These are phyloP conservation scores for Ogataea saltuana DNA, from an alignment of 805 yeast species.

Conservation along the genomic window DNA sequence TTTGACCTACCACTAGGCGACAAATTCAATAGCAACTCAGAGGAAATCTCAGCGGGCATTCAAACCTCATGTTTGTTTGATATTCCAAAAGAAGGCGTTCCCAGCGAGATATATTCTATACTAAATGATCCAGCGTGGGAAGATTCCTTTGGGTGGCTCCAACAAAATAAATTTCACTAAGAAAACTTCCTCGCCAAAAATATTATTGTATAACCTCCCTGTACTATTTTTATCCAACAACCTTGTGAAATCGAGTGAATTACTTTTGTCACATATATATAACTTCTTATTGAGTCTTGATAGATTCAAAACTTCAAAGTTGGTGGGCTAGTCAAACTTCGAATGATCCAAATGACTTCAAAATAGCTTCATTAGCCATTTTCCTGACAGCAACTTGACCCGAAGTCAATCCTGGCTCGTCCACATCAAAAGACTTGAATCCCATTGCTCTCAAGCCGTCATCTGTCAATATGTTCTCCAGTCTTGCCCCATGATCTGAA, in stretches of 20 bases:
- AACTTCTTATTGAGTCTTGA: too few species aligned
- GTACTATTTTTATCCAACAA: too few species aligned
- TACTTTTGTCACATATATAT: too few species aligned
- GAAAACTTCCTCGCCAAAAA: not conserved
- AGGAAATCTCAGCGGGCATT: too few species aligned
- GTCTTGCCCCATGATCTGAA: conserved; percentile 12
- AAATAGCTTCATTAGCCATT: conserved; percentile 9
- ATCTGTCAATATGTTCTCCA: conserved; percentile 14
- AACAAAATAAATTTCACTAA: not conserved
- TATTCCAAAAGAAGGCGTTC: not conserved
- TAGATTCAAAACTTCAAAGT: too few species aligned
- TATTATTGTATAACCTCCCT: too few species aligned
- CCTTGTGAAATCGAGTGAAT: too few species aligned
- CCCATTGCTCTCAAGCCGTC: conserved; percentile 34
- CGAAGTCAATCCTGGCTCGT: conserved; percentile 25
- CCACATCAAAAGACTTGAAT: conserved; percentile 27
- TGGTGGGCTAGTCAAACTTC: too few species aligned
- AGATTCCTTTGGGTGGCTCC: not conserved
- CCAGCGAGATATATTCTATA: too few species aligned
- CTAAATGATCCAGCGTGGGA: conserved; percentile 1
- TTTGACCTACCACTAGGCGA: too few species aligned
- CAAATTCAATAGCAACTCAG: too few species aligned
- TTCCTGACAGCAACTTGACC: conserved; percentile 33
- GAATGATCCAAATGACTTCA: not conserved
- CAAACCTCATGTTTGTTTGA: not conserved